Percentiles rank a stretch among this genome's conserved stretches.
phyloP scores from a whole-genome alignment of 2,329 filamentous ascomycete genomes.

The Venturia nashicola region DNA sequence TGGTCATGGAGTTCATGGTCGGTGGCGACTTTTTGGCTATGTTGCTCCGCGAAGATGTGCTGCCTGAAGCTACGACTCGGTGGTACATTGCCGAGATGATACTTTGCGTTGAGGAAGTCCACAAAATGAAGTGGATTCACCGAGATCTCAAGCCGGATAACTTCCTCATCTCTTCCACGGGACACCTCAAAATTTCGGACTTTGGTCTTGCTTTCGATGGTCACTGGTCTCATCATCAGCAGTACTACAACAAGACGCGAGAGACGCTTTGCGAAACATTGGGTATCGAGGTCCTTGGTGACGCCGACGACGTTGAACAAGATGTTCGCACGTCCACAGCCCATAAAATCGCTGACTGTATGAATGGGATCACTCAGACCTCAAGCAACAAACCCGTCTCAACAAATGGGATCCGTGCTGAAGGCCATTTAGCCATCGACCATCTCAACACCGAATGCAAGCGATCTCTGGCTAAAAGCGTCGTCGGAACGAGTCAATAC shows the following conservation, averaged over 20 bases:
- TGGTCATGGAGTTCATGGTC: constrained; percentile 98
- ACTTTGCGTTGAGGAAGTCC: constrained; percentile 82
- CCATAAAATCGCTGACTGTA: neutral
- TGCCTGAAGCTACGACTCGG: constrained; percentile 65
- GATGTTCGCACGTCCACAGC: constrained; percentile 20
- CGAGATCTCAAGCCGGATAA: constrained; percentile 97
- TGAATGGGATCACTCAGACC: neutral
- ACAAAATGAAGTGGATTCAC: constrained; percentile 81
- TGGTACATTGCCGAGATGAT: constrained; percentile 97
- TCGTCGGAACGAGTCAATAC: constrained; percentile 93
- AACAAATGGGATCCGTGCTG: neutral
- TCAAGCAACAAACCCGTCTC: neutral
- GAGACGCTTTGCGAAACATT: constrained; percentile 68
- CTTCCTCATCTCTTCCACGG: constrained; percentile 77
- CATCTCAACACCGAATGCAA: constrained; percentile 55
- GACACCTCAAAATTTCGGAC: constrained; percentile 90
- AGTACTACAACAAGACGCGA: constrained; percentile 74
- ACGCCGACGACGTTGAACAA: constrained; percentile 50
- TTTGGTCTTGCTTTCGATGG: constrained; percentile 94
- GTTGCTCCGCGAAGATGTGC: constrained; percentile 70
- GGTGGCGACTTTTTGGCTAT: constrained; percentile 88
- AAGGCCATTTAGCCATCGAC: constrained; percentile 43
- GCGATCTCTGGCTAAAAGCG: constrained; percentile 56
- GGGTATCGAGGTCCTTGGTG: constrained; percentile 58
- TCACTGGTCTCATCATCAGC: constrained; percentile 83